These are phyloP conservation scores for Suillus decipiens DNA, from an alignment of 768 basidiomycete species.

Conservation along the genomic window DNA sequence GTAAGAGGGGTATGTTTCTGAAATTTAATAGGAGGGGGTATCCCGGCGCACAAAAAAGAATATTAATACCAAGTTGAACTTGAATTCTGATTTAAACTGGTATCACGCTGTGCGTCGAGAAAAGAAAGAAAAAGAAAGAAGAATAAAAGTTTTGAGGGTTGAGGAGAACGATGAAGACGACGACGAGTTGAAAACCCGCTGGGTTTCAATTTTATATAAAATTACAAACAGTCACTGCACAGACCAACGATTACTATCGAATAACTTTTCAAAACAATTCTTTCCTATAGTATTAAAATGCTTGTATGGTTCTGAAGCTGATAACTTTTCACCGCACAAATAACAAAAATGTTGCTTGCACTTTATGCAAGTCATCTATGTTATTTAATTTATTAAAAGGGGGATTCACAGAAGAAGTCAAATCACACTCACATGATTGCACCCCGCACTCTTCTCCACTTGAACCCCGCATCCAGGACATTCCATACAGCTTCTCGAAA, in stretches of 20 bases:
- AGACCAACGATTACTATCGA: constrained; percentile 42
- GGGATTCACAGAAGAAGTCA: constrained; percentile 1
- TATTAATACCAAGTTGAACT: constrained; percentile 10
- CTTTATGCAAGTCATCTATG: constrained; percentile 76
- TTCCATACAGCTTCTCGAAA: constrained; percentile 63
- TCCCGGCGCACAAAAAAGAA: constrained; percentile 9
- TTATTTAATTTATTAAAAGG: constrained; percentile 10
- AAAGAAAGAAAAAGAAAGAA: not conserved
- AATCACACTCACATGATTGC: constrained; percentile 75
- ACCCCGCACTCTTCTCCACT: constrained; percentile 78
- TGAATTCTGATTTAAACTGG: constrained; percentile 8
- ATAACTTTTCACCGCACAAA: constrained; percentile 63
- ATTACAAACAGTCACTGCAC: constrained; percentile 6
- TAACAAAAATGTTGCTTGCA: constrained; percentile 84
- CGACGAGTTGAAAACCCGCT: constrained; percentile 8
- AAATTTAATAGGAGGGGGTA: constrained; percentile 12
- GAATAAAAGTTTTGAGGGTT: not conserved
- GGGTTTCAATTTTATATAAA: constrained; percentile 4
- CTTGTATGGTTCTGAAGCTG: constrained; percentile 53
- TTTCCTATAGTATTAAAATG: constrained; percentile 63
- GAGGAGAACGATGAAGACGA: not conserved
- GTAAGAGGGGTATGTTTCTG: constrained; percentile 11
- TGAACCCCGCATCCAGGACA: constrained; percentile 75
- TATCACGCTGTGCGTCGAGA: not conserved
- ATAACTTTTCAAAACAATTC: constrained; percentile 65